Percentiles rank a stretch among this genome's conserved stretches.
phyloP scores from a whole-genome alignment of 108 stramenopile genomes.

The Asterionellopsis glacialis region DNA sequence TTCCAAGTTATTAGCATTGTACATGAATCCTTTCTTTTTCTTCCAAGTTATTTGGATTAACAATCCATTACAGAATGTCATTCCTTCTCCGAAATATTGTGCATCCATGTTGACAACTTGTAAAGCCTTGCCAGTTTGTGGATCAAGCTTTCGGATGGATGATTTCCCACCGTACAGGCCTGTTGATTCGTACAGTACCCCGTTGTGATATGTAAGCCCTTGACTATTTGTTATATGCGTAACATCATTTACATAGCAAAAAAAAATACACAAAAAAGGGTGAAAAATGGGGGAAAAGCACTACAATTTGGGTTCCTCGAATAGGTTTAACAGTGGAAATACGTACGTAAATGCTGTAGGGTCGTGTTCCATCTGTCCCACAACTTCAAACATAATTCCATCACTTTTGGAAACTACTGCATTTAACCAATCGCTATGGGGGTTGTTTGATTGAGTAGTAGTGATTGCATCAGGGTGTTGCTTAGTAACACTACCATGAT shows the following conservation, averaged over 20 bases:
- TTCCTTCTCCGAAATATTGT: constrained; percentile 75
- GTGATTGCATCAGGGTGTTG: too few species aligned
- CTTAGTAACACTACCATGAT: too few species aligned
- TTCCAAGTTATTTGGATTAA: constrained; percentile 78
- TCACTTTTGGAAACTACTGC: constrained; percentile 22
- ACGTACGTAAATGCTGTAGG: constrained; percentile 59
- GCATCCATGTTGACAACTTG: constrained; percentile 35
- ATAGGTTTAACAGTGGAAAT: neutral
- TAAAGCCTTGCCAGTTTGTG: constrained; percentile 48
- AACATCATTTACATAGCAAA: neutral
- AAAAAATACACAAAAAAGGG: neutral
- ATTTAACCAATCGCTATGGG: constrained; percentile 9
- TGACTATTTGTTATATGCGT: too few species aligned
- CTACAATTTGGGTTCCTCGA: too few species aligned
- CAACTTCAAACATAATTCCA: constrained; percentile 41
- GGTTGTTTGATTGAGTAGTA: too few species aligned
- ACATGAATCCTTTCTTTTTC: constrained; percentile 63
- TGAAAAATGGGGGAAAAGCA: too few species aligned
- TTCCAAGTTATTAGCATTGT: constrained; percentile 49
- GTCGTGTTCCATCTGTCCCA: constrained; percentile 64
- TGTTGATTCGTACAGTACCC: constrained; percentile 62
- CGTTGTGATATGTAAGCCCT: constrained; percentile 73
- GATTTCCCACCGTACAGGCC: constrained; percentile 60
- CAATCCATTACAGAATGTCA: constrained; percentile 43
- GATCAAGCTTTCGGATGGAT: constrained; percentile 57